Conservation (phyloP, 768 basidiomycete genomes). For the Lyophyllum decastes region DNA sequence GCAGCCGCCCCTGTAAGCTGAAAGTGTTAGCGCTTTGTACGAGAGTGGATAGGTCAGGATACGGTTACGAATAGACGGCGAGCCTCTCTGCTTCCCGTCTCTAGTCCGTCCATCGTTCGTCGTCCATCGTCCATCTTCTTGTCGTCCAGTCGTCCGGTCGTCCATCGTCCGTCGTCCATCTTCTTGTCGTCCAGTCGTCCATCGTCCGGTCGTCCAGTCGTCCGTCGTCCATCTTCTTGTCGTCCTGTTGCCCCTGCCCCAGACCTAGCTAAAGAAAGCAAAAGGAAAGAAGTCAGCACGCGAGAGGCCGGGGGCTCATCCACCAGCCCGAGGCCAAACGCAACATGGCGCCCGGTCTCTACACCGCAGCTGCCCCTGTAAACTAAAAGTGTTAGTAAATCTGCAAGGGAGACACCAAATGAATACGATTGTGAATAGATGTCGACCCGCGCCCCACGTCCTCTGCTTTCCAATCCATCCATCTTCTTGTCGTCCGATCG, state of each 20-base stretch:
- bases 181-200: not conserved
- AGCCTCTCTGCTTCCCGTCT: not conserved
- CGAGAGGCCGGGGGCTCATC: not conserved
- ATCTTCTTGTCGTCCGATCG: not conserved
- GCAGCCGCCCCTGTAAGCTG: not conserved
- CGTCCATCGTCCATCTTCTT: not conserved
- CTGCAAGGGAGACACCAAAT: too few species aligned
- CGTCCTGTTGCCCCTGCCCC: not conserved
- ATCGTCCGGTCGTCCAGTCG: too few species aligned
- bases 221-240: not conserved
- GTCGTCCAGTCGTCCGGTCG: too few species aligned
- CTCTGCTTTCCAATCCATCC: not conserved
- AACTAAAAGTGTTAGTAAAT: too few species aligned
- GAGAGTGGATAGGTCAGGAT: not conserved
- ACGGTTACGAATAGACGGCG: not conserved
- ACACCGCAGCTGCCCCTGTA: conserved; percentile 3
- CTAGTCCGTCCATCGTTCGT: not conserved
- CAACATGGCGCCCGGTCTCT: conserved; percentile 1
- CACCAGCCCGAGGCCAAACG: too few species aligned
- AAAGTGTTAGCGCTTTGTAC: not conserved
- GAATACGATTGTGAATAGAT: too few species aligned
- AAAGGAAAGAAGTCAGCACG: not conserved
- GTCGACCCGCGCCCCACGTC: too few species aligned
- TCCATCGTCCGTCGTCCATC: not conserved
- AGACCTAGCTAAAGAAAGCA: not conserved